A percentile compares a stretch with the other conserved stretches of the same genome.
Conservation (phyloP, 192 early-diverging fungal genomes). For the Nowakowskiella sp. region DNA sequence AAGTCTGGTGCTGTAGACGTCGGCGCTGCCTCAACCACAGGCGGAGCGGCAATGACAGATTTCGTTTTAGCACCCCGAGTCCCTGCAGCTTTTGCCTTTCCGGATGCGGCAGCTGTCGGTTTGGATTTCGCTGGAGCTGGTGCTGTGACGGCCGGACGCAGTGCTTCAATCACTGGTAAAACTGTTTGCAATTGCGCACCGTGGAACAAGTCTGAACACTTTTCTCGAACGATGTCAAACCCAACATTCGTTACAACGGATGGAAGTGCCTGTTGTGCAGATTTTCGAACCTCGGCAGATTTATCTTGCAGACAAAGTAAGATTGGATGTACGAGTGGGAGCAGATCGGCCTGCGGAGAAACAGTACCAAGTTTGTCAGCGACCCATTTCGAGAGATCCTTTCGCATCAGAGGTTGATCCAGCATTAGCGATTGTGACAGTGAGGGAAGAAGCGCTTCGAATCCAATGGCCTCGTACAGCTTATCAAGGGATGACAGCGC, state of each 20-base stretch:
- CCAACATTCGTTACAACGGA: conserved; percentile 64
- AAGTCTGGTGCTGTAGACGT: neutral
- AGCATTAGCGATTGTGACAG: conserved; percentile 57
- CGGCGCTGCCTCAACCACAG: conserved; percentile 4
- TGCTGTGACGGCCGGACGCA: conserved; percentile 18
- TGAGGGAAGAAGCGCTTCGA: conserved; percentile 64
- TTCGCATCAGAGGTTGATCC: conserved; percentile 79
- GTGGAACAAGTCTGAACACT: conserved; percentile 64
- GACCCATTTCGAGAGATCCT: conserved; percentile 81
- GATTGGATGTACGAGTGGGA: conserved; percentile 55
- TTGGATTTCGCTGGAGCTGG: conserved; percentile 1
- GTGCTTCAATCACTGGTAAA: conserved; percentile 66
- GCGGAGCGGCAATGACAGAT: conserved; percentile 1
- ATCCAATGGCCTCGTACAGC: conserved; percentile 54
- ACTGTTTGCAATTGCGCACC: conserved; percentile 67
- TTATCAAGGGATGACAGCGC: conserved; percentile 67
- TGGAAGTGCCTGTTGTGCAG: conserved; percentile 62
- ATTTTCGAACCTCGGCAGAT: conserved; percentile 81
- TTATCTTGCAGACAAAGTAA: conserved; percentile 83
- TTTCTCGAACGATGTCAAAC: conserved; percentile 59
- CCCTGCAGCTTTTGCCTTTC: conserved; percentile 10
- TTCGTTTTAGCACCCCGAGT: conserved; percentile 5
- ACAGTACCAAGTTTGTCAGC: conserved; percentile 44
- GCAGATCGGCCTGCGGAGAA: conserved; percentile 49
- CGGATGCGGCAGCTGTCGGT: conserved; percentile 7